Percentiles rank a stretch among this genome's conserved stretches.
These are phyloP conservation scores for Mycotypha africana DNA, from an alignment of 371 early-diverging fungal genomes.

Conservation along the genomic window DNA sequence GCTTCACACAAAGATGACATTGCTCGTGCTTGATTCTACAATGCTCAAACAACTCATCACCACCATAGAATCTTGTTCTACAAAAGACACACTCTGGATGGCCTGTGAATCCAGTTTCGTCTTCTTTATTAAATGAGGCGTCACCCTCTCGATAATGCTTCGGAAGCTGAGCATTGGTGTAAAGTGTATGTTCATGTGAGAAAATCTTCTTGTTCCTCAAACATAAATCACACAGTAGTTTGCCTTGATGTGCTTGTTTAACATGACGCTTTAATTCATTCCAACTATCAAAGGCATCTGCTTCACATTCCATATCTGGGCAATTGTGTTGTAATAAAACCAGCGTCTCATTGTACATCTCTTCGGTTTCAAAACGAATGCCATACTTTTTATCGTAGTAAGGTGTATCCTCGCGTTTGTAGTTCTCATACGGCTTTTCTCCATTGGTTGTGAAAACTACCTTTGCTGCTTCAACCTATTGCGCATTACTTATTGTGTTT, in stretches of 20 bases:
- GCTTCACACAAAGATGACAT: slow-evolving; percentile 82
- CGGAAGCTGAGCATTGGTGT: slow-evolving; percentile 59
- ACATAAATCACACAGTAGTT: slow-evolving; percentile 73
- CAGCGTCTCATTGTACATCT: slow-evolving; percentile 67
- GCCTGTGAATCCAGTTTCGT: slow-evolving; percentile 82
- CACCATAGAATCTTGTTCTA: slow-evolving; percentile 71
- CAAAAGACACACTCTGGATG: slow-evolving; percentile 95
- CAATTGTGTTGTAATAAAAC: slow-evolving; percentile 79
- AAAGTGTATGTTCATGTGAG: slow-evolving; percentile 84
- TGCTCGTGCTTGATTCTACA: slow-evolving; percentile 92
- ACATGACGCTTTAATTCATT: slow-evolving; percentile 79
- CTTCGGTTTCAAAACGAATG: slow-evolving; percentile 69
- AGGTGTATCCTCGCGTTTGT: slow-evolving; percentile 43
- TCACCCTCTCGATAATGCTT: slow-evolving; percentile 70
- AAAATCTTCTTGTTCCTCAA: slow-evolving; percentile 86
- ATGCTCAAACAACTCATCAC: slow-evolving; percentile 91
- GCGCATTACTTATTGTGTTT: no score
- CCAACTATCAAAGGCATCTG: slow-evolving; percentile 52
- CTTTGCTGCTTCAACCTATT: slow-evolving; percentile 12
- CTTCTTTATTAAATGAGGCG: slow-evolving; percentile 45
- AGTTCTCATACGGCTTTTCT: slow-evolving; percentile 53
- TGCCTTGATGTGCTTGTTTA: slow-evolving; percentile 63
- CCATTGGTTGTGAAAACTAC: slow-evolving; percentile 56
- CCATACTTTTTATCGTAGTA: slow-evolving; percentile 60
- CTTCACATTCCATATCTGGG: slow-evolving; percentile 70